Percentiles rank a stretch among this genome's conserved stretches.
phyloP scores from a whole-genome alignment of 768 basidiomycete species.

The Kwoniella pini region DNA sequence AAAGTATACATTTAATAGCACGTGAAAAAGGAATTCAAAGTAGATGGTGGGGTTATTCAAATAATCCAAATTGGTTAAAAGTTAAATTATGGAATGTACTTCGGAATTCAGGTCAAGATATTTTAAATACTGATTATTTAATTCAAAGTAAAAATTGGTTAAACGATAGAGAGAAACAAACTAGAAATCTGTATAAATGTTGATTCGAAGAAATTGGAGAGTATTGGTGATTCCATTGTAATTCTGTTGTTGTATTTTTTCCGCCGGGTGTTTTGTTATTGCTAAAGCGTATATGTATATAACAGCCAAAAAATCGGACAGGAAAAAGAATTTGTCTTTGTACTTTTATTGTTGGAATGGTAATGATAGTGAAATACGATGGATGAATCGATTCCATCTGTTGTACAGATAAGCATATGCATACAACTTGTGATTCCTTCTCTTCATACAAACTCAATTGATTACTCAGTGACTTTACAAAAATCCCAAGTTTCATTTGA shows the following conservation, averaged over 20 bases:
- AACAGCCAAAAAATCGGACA: too few species aligned
- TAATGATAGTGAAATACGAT: too few species aligned
- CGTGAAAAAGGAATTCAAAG: slow-evolving; percentile 19
- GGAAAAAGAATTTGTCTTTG: too few species aligned
- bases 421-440: too few species aligned
- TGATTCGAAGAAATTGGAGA: background rate
- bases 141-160: slow-evolving; percentile 8
- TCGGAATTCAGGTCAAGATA: slow-evolving; percentile 7
- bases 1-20: slow-evolving; percentile 1
- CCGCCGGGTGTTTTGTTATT: too few species aligned
- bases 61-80: slow-evolving; percentile 14
- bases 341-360: too few species aligned
- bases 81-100: slow-evolving; percentile 16
- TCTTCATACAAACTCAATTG: too few species aligned
- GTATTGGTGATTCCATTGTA: background rate
- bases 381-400: too few species aligned
- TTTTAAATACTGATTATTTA: slow-evolving; percentile 31
- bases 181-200: slow-evolving; percentile 3
- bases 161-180: background rate
- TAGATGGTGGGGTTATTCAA: slow-evolving; percentile 30
- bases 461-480: too few species aligned
- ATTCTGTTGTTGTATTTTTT: background rate
- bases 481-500: too few species aligned
- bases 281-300: too few species aligned
- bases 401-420: background rate